Evolutionary conservation across 441 rosid species (phyloP).

Genomic region (Kokia cookei): DNA sequence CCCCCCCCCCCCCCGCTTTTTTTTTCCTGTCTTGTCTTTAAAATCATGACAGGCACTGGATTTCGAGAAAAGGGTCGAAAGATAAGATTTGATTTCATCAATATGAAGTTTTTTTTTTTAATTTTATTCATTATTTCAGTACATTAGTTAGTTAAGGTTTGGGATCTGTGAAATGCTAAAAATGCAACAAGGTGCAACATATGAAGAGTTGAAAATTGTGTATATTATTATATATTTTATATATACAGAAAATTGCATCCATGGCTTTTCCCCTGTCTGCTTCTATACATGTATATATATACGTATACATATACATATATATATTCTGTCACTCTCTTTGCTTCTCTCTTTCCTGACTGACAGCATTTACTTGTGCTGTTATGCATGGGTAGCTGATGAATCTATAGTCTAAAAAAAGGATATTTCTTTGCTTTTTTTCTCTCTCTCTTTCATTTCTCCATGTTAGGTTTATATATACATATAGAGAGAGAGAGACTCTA

Average conservation of each 20-base stretch:
- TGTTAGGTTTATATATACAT: conserved; percentile 32
- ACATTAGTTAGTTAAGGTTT: conserved; percentile 17
- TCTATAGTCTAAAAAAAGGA: neutral
- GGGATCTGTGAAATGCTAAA: conserved; percentile 22
- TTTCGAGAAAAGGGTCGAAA: conserved; percentile 6
- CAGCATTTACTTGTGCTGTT: conserved; percentile 27
- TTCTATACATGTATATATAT: neutral
- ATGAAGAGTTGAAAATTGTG: conserved; percentile 23
- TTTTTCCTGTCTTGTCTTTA: neutral
- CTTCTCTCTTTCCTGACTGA: conserved; percentile 22
- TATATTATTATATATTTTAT: conserved; percentile 13
- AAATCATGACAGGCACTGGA: neutral
- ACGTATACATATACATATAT: neutral
- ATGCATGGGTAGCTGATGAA: conserved; percentile 33
- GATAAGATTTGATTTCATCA: neutral
- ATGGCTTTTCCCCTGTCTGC: neutral
- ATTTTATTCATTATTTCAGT: neutral
- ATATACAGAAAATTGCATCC: neutral
- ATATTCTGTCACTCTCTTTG: conserved; percentile 9
- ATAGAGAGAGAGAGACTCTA: neutral
- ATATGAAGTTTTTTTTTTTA: neutral
- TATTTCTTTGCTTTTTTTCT: conserved; percentile 2
- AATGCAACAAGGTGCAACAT: neutral
- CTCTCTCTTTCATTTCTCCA: conserved; percentile 26
- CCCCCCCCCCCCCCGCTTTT: neutral